A percentile compares a stretch with the other conserved stretches of the same genome.
phyloP scores from a whole-genome alignment of 164 flowering plant genomes.

The Umbilicus rupestris region DNA sequence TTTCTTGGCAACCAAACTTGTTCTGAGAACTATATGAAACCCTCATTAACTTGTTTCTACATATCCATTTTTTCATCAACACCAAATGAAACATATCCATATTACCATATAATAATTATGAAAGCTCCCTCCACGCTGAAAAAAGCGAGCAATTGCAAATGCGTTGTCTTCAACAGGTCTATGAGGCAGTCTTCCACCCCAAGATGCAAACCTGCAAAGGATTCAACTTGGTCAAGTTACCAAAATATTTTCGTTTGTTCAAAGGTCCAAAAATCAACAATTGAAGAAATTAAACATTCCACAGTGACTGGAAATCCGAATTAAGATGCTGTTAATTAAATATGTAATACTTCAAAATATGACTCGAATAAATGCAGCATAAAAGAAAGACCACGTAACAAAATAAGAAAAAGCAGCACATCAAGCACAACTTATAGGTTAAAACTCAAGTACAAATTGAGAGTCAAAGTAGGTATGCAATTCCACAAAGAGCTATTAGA shows the following conservation, averaged over 20 bases:
- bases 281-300: background rate
- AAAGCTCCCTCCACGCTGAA: slow-evolving; percentile 80
- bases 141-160: slow-evolving; percentile 95
- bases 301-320: background rate
- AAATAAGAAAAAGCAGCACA: background rate
- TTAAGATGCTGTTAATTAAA: background rate
- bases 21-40: background rate
- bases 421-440: background rate
- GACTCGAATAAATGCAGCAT: background rate
- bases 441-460: background rate
- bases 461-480: background rate
- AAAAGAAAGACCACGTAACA: too few species aligned
- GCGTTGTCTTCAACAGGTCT: slow-evolving; percentile 88
- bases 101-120: slow-evolving; percentile 91
- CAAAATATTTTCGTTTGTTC: background rate
- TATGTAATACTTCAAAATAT: background rate
- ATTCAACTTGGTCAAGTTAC: background rate
- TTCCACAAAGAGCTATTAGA: background rate
- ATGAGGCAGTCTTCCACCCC: slow-evolving; percentile 80
- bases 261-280: background rate
- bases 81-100: background rate
- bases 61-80: background rate
- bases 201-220: slow-evolving; percentile 56
- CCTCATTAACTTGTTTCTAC: background rate
- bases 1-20: background rate